phyloP scores from a whole-genome alignment of 1,139 yeast species.

The Hemisphaericaspora lyxosophila region DNA sequence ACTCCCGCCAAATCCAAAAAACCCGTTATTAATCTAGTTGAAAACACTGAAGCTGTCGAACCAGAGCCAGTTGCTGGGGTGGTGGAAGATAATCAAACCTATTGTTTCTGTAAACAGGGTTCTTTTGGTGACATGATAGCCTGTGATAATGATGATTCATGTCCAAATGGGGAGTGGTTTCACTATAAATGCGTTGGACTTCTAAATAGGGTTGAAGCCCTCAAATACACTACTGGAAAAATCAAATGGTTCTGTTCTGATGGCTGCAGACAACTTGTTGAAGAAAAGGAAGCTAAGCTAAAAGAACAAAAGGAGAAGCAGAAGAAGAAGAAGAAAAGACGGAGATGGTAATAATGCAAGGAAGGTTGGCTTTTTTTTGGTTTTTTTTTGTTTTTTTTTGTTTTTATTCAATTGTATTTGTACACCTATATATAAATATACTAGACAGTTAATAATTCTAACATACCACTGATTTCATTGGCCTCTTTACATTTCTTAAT shows the following conservation, averaged over 20 bases:
- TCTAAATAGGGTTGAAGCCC: slow-evolving; percentile 39
- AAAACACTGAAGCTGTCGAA: slow-evolving; percentile 2
- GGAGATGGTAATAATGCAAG: slow-evolving; percentile 13
- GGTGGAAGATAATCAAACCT: slow-evolving; percentile 26
- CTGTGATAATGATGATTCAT: slow-evolving; percentile 41
- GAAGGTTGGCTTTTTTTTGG: too few species aligned
- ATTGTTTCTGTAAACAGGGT: slow-evolving; percentile 46
- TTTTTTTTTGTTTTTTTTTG: too few species aligned
- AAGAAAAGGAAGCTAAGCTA: slow-evolving; percentile 13
- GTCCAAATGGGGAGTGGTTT: slow-evolving; percentile 52
- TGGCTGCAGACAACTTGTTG: slow-evolving; percentile 26
- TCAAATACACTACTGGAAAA: slow-evolving; percentile 37
- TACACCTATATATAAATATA: slow-evolving; percentile 7
- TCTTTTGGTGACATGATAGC: slow-evolving; percentile 51
- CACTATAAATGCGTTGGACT: slow-evolving; percentile 51
- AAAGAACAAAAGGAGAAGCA: slow-evolving; percentile 21
- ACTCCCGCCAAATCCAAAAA: neutral
- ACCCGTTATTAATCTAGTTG: neutral
- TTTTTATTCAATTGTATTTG: too few species aligned
- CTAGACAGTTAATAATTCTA: slow-evolving; percentile 66
- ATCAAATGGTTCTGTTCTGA: slow-evolving; percentile 45
- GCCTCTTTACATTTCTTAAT: slow-evolving; percentile 83
- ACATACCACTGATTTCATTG: slow-evolving; percentile 88
- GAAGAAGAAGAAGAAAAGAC: slow-evolving; percentile 19
- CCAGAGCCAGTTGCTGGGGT: slow-evolving; percentile 10